Conservation (phyloP, 805 yeast genomes). For the Saccharomyces kudriavzevii region DNA sequence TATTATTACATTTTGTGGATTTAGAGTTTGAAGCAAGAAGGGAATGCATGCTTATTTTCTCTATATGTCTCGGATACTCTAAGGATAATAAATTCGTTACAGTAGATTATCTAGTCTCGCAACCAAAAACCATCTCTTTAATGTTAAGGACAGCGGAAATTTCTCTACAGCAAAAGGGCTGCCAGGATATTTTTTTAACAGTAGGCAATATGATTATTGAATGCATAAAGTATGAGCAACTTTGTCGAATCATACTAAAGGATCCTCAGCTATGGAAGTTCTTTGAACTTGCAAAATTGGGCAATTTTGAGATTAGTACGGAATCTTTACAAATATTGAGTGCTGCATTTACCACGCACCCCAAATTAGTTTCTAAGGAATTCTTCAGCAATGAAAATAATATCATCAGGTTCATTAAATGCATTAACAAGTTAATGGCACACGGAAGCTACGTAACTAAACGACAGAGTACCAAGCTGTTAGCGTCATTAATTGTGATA, state of each 20-base stretch:
- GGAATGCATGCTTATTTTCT: conserved; percentile 66
- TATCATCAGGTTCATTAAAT: conserved; percentile 47
- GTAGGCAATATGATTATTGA: conserved; percentile 78
- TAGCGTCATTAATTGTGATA: conserved; percentile 62
- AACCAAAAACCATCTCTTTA: conserved; percentile 55
- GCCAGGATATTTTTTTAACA: conserved; percentile 56
- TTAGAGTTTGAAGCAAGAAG: conserved; percentile 88
- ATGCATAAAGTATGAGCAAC: conserved; percentile 68
- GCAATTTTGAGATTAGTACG: conserved; percentile 82
- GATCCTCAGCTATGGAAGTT: conserved; percentile 70
- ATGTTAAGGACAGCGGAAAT: conserved; percentile 68
- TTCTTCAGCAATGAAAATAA: conserved; percentile 50
- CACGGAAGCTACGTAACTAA: conserved; percentile 85
- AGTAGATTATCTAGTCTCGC: conserved; percentile 66
- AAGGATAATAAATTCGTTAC: conserved; percentile 75
- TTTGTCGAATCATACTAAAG: conserved; percentile 51
- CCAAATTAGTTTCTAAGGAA: conserved; percentile 52
- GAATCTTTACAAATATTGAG: conserved; percentile 75
- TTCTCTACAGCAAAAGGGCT: conserved; percentile 27
- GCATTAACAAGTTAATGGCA: conserved; percentile 62
- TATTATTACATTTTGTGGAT: conserved; percentile 51
- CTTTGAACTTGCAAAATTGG: conserved; percentile 67
- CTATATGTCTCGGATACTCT: conserved; percentile 69
- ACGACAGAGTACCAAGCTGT: conserved; percentile 75
- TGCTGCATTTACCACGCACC: conserved; percentile 63